Base-by-base conservation (phyloP, 2,329 filamentous ascomycete species). In the Cercospora citrullina region DNA sequence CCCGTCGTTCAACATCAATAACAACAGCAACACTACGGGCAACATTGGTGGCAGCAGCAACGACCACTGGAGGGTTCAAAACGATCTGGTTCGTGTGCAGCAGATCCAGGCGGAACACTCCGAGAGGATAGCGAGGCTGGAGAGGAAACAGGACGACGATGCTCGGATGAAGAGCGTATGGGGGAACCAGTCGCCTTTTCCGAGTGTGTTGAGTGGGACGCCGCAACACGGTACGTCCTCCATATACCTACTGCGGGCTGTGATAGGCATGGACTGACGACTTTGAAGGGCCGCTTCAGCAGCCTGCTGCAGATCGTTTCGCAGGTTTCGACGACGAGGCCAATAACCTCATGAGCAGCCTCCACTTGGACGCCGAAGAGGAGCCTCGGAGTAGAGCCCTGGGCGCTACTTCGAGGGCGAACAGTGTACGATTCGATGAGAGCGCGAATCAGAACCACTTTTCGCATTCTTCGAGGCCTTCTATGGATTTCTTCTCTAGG, bases 381-480 rank as follows among this genome's bases (percentile, higher is more conserved):
- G 91, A 94, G 77, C 91, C 91, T 33, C 89, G 93, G 66, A 64
- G 62, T 59, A 72, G 76, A 69, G 75, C 69, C 36, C 88, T 94
- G 71, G 92, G 95, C 64, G 92, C 92, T 21, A 91, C 93, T 18
- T 99, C 95, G 18, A 87, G 95, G 74, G 94, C 95, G 59, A 98
- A 98, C 78, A 98, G 95, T 77, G 95, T 99, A 73, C 91, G 95
- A 42, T 99, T 99, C 75, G 95, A 98, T 77, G 94, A 98, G 78
- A 97, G 93, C 76, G 94, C 94, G 14, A 89, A 97, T 74, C 93
- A 97, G 74, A 91, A 92, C 59, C 93, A 93, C 78, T 96, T 95
- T 87, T 90, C 90, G 42, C 92, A 96, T 76, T 89, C 88, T 71
- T 91, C 90, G 68, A 89, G 94, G 55, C 90, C 93, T 65, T 94